A percentile compares a stretch with the other conserved stretches of the same genome.
phyloP scores from a whole-genome alignment of 1,139 yeast genomes.

The Taiozyma sp. region DNA sequence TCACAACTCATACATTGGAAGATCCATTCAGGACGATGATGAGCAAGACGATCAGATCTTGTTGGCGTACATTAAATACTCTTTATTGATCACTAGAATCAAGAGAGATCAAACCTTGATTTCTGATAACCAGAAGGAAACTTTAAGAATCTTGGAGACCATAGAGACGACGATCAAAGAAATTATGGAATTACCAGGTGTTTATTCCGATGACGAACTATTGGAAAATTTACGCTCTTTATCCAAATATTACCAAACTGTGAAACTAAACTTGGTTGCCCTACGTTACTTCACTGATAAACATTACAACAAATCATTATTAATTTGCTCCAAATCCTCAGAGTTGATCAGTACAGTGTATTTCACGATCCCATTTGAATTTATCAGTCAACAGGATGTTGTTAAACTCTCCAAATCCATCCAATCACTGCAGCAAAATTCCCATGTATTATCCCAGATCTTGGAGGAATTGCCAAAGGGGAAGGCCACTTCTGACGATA shows the following conservation, averaged over 20 bases:
- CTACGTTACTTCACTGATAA: constrained; percentile 42
- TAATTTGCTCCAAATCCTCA: constrained; percentile 37
- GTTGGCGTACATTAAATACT: constrained; percentile 68
- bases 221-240: constrained; percentile 46
- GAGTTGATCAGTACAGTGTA: constrained; percentile 16
- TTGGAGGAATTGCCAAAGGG: constrained; percentile 24
- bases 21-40: constrained; percentile 33
- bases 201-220: constrained; percentile 74
- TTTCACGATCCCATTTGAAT: constrained; percentile 22
- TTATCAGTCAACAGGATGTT: constrained; percentile 33
- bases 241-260: constrained; percentile 39
- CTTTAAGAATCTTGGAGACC: constrained; percentile 20
- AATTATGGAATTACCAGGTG: constrained; percentile 82
- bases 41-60: constrained; percentile 73
- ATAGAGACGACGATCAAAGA: constrained; percentile 40
- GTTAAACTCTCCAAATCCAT: constrained; percentile 28
- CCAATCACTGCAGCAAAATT: constrained; percentile 30
- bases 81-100: constrained; percentile 57
- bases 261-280: constrained; percentile 42
- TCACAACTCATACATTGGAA: constrained; percentile 45
- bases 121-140: constrained; percentile 14
- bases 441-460: constrained; percentile 50
- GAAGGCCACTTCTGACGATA: constrained; percentile 13
- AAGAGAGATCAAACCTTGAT: constrained; percentile 52
- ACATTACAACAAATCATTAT: constrained; percentile 49